Base-by-base conservation (phyloP, 2,329 filamentous ascomycete genomes). In the Pseudohalonectria lignicola region DNA sequence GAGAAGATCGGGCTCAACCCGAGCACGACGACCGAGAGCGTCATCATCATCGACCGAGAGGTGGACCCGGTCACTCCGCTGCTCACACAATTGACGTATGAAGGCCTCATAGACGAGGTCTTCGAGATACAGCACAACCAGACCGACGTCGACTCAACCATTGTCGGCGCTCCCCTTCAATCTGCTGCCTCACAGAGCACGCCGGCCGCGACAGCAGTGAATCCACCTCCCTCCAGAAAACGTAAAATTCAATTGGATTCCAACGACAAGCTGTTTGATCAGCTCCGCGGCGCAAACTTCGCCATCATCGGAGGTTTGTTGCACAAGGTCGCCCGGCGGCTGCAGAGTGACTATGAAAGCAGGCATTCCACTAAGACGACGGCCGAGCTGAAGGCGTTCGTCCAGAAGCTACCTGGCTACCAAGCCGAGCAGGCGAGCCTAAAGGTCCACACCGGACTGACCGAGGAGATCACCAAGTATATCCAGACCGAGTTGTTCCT, bases 1-100 rank as follows among this genome's bases (percentile, higher is more conserved):
- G 79, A 79, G 41, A 74, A 72, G 47, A 66, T 79, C 32, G 83
- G 83, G 6, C 66, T 94, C 19, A 80, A 85, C 10, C 90, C 92
- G 11, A 96, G 92, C 57, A 82, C 82, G 10, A 80, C 79, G 6
- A 84, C 87, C 34, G 92, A 98, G 57, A 94, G 82, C 53, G 67
- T 95, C 42, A 88, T 98, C 50, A 83, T 98, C 43, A 87, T 98
- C 39, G 92, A 98, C 58, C 83, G 92, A 36, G 88, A 95, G 55
- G 82, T 94, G 39, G 92, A 98, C 57, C 87, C 92, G 51, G 86
- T 90, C 13, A 95, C 92, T 1, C 82, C 84, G 1, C 70, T 98
- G 13, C 78, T 98, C 39, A 96, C 90, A 1, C 92, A 98, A 56
- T 66, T 98, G 44, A 98, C 92, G 2, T 98, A 98, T 52, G 90